Evolutionary conservation across 1,284 basidiomycete species (phyloP), one percentile per base, ranked within the genome.

Genomic region (Phenoliferia sp.): DNA sequence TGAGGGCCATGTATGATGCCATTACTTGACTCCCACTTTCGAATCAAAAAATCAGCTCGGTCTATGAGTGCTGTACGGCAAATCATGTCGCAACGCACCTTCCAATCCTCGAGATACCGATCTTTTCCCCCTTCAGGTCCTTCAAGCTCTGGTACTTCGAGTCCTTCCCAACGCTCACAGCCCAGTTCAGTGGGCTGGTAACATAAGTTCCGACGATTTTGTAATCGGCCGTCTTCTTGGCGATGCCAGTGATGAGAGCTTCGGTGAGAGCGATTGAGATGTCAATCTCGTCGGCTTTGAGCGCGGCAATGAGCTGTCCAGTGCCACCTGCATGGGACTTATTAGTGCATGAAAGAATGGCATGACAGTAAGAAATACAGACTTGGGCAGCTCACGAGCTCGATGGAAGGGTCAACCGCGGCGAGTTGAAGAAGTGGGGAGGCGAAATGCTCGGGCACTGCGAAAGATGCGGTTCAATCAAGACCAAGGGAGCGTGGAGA

Each of bases 181-280:
- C 73, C 75, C 75, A 76, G 54, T 75, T 75, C 32, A 76, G 66
- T 28, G 75, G 74, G 9, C 55, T 62, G 0, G 86, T 86, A 61
- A 98, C 94, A 77, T 94, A 98, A 76, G 90, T 91, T 3, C 95
- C 94, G 3, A 95, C 88, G 19, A 98, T 87, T 78, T 90, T 92
- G 81, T 96, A 98, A 19, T 89, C 86, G 62, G 84, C 84, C 0
- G 90, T 89, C 0, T 92, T 91, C 69, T 90, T 90, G 16, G 92
- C 92, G 62, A 97, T 91, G 0, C 94, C 95, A 58, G 93, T 90
- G 72, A 97, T 94, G 48, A 98, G 82, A 0, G 92, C 87, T 78
- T 97, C 95, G 0, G 95, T 98, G 62, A 99, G 85, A 0, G 94
- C 95, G 71, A 92, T 91, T 67, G 66, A 92, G 39, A 96, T 80